phyloP scores from a whole-genome alignment of 1,139 yeast genomes.

The Arxiozyma slooffiae region DNA sequence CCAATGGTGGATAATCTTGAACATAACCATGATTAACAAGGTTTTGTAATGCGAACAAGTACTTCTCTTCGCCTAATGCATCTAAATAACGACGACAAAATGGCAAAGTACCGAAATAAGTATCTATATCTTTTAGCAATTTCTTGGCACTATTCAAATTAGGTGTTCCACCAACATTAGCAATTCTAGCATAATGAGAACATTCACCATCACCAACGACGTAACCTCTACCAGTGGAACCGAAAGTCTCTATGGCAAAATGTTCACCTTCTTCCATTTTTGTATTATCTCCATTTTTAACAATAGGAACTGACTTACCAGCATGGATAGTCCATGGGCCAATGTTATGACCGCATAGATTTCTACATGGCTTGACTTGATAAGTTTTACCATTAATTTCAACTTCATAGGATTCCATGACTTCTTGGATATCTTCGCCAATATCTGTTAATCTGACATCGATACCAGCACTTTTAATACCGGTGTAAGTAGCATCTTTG shows the following conservation, averaged over 20 bases:
- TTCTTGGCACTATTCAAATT: constrained; percentile 57
- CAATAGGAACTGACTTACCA: constrained; percentile 94
- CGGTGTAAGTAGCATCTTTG: constrained; percentile 86
- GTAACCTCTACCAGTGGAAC: constrained; percentile 90
- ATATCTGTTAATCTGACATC: constrained; percentile 92
- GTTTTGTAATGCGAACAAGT: constrained; percentile 77
- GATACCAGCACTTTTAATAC: constrained; percentile 85
- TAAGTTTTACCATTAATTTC: constrained; percentile 78
- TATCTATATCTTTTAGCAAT: constrained; percentile 58
- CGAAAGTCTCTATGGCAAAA: constrained; percentile 96
- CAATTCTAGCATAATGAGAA: constrained; percentile 75
- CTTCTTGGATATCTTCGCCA: constrained; percentile 93
- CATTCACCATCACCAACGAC: constrained; percentile 84
- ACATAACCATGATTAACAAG: constrained; percentile 80
- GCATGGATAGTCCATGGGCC: constrained; percentile 78
- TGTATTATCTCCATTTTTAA: constrained; percentile 83
- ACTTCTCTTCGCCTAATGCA: constrained; percentile 83
- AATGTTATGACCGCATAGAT: constrained; percentile 90
- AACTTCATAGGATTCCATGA: constrained; percentile 92
- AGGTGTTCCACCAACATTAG: constrained; percentile 44
- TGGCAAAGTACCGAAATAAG: constrained; percentile 85
- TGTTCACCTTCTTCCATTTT: constrained; percentile 99
- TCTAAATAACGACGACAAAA: constrained; percentile 95
- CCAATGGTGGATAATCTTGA: constrained; percentile 94
- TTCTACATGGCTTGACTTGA: constrained; percentile 82